Conservation (phyloP, 805 yeast species). For the Saturnispora mendoncae region DNA sequence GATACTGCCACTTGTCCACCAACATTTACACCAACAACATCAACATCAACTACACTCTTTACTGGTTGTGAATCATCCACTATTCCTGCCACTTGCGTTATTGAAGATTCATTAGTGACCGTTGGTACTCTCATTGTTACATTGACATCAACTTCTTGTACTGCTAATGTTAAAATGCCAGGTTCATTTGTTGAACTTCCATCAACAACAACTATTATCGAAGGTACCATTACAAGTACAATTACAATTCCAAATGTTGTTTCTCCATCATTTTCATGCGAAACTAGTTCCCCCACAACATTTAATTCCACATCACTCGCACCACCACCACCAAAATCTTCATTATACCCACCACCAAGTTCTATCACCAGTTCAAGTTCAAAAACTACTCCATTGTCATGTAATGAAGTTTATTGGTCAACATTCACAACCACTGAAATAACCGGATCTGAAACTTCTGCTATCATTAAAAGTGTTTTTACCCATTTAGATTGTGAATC, state of each 20-base stretch:
- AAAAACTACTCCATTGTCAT: slow-evolving; percentile 1
- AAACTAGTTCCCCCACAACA: background rate
- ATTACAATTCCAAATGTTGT: slow-evolving; percentile 5
- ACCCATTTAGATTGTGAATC: slow-evolving; percentile 2
- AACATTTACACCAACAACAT: slow-evolving; percentile 4
- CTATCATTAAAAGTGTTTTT: slow-evolving; percentile 1
- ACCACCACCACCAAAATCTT: background rate
- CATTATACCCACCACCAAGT: background rate
- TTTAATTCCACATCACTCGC: background rate
- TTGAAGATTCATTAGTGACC: slow-evolving; percentile 9
- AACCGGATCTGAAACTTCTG: background rate
- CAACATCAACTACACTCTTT: background rate
- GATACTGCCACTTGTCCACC: slow-evolving; percentile 8
- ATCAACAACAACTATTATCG: slow-evolving; percentile 2
- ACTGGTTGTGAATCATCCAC: slow-evolving; percentile 2
- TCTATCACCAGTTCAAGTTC: too few species aligned
- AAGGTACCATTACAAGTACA: background rate
- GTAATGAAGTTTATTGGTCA: slow-evolving; percentile 2
- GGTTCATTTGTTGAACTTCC: slow-evolving; percentile 11
- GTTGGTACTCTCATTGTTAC: slow-evolving; percentile 9
- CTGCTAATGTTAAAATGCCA: slow-evolving; percentile 5
- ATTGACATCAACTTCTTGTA: slow-evolving; percentile 10
- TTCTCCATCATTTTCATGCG: slow-evolving; percentile 4
- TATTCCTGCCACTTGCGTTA: slow-evolving; percentile 7
- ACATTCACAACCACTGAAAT: slow-evolving; percentile 1